phyloP scores from a whole-genome alignment of 768 basidiomycete species.

The Boletus reticuloceps region DNA sequence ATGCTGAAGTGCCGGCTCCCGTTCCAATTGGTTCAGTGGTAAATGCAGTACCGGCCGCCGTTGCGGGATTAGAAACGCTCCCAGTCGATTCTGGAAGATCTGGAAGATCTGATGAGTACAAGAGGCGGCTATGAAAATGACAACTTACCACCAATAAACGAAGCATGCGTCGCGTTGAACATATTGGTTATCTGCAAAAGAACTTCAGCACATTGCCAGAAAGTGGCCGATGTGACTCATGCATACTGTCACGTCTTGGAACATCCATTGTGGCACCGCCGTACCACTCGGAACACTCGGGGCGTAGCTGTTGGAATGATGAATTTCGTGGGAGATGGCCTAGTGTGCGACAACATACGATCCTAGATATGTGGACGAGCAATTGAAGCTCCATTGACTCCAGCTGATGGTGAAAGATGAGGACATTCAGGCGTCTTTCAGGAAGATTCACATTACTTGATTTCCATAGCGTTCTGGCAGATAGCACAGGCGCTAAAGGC shows the following conservation, averaged over 20 bases:
- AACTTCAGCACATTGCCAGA: conserved; percentile 3
- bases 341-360: conserved; percentile 14
- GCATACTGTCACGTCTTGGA: conserved; percentile 49
- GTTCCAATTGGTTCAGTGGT: too few species aligned
- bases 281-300: conserved; percentile 44
- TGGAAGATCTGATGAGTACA: not conserved
- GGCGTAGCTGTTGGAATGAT: conserved; percentile 37
- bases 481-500: conserved; percentile 56
- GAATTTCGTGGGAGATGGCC: not conserved
- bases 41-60: too few species aligned
- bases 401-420: conserved; percentile 35
- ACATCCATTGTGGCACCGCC: conserved; percentile 61
- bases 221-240: not conserved
- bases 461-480: conserved; percentile 46
- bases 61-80: too few species aligned
- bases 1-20: too few species aligned
- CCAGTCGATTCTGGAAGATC: not conserved
- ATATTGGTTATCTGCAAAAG: conserved; percentile 19
- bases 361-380: conserved; percentile 33
- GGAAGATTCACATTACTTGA: conserved; percentile 27
- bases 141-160: not conserved
- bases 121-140: not conserved
- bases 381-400: conserved; percentile 49
- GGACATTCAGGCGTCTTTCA: not conserved
- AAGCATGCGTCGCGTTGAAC: not conserved